Conservation (phyloP, 352 stramenopile species). For the Thalassiosira oceanica region DNA sequence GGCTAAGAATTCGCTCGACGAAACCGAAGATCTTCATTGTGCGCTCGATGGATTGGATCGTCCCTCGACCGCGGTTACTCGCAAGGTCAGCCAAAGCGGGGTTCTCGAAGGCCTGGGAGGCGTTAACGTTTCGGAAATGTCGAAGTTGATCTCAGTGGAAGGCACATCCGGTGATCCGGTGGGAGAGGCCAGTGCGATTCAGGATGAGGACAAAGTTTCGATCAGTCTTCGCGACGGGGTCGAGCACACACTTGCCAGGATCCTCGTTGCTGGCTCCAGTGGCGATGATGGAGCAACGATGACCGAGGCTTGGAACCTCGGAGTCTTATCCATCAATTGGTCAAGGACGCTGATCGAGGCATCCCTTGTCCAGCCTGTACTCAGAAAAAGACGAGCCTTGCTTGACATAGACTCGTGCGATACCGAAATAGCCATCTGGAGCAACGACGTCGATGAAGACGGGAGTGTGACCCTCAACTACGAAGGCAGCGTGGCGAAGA, state of each 20-base stretch:
- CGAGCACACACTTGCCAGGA: conserved; percentile 31
- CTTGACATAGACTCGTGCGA: conserved; percentile 20
- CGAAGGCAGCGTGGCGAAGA: conserved; percentile 52
- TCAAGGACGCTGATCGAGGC: conserved; percentile 52
- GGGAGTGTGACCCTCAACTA: conserved; percentile 43
- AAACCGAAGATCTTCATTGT: conserved; percentile 26
- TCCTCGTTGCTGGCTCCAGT: conserved; percentile 10
- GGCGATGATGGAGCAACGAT: neutral
- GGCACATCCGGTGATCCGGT: neutral
- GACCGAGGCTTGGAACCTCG: conserved; percentile 42
- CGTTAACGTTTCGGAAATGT: conserved; percentile 29
- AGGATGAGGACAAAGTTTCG: conserved; percentile 20
- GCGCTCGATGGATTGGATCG: conserved; percentile 53
- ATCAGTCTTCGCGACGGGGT: conserved; percentile 35
- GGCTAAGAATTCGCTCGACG: conserved; percentile 23
- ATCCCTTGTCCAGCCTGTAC: conserved; percentile 40
- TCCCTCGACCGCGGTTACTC: conserved; percentile 51
- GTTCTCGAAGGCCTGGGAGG: conserved; percentile 42
- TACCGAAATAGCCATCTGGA: conserved; percentile 55
- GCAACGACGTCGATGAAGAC: conserved; percentile 50
- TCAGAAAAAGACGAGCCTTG: conserved; percentile 14
- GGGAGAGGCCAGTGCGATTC: too few species aligned
- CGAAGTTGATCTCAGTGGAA: conserved; percentile 5
- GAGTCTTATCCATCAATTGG: conserved; percentile 65
- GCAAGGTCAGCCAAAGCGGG: conserved; percentile 45